Percentiles rank a stretch among this genome's conserved stretches.
Conservation (phyloP, 139 green algal species). For the Chara braunii region DNA sequence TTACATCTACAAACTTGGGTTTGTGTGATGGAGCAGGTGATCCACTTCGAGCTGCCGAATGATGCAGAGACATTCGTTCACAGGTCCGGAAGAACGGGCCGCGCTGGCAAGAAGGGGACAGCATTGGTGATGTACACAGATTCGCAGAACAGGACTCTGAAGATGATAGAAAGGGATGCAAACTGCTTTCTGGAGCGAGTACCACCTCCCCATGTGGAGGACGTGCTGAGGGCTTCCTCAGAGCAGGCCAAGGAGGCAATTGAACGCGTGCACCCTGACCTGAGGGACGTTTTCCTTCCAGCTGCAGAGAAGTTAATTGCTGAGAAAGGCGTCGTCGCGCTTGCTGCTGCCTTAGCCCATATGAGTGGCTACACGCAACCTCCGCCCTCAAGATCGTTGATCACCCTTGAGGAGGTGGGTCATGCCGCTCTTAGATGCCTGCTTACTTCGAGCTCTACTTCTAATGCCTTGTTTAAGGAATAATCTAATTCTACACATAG, state of each 20-base stretch:
- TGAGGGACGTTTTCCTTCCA: constrained; percentile 74
- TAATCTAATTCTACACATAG: too few relatives aligned
- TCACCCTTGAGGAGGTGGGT: constrained; percentile 67
- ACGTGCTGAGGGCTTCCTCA: constrained; percentile 52
- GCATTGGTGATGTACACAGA: constrained; percentile 80
- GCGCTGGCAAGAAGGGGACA: constrained; percentile 58
- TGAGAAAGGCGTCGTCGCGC: constrained; percentile 33
- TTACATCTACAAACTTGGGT: too few relatives aligned
- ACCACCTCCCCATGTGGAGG: constrained; percentile 42
- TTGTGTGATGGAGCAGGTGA: too few relatives aligned
- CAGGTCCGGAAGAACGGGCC: constrained; percentile 60
- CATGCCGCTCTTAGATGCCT: background rate
- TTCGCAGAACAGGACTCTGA: constrained; percentile 7
- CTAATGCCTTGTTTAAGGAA: too few relatives aligned
- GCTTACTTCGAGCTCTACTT: background rate
- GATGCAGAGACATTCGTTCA: constrained; percentile 57
- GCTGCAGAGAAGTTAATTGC: constrained; percentile 66
- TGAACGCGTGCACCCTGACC: constrained; percentile 58
- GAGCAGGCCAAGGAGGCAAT: constrained; percentile 45
- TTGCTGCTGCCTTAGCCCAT: constrained; percentile 75
- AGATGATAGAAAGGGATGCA: constrained; percentile 21
- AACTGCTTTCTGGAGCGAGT: constrained; percentile 17
- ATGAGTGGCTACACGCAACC: constrained; percentile 72
- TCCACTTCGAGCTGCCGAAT: constrained; percentile 59
- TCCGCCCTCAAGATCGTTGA: constrained; percentile 55